phyloP scores from a whole-genome alignment of 176 grass and related monocot species.

The Aegilops longissima region DNA sequence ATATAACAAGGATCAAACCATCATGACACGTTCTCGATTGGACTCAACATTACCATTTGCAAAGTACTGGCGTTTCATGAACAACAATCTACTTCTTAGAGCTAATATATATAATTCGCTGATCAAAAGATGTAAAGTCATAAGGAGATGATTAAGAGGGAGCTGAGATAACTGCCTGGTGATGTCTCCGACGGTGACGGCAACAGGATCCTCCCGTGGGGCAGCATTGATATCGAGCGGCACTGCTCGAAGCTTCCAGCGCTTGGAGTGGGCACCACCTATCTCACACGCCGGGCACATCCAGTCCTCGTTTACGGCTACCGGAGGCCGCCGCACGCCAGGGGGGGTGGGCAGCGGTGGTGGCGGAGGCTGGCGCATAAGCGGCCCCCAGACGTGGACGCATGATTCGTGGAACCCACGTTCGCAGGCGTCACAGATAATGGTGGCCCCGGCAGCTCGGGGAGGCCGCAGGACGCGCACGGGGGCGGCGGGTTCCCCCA shows the following conservation, averaged over 20 bases:
- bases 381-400: slow-evolving; percentile 51
- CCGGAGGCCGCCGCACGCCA: slow-evolving; percentile 42
- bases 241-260: slow-evolving; percentile 64
- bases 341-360: slow-evolving; percentile 15
- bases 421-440: slow-evolving; percentile 89
- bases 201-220: slow-evolving; percentile 58
- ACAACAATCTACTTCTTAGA: not conserved
- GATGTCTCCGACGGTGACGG: slow-evolving; percentile 3
- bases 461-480: slow-evolving; percentile 55
- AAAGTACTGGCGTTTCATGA: not conserved
- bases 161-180: slow-evolving; percentile 52
- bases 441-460: slow-evolving; percentile 47
- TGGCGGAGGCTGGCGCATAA: slow-evolving; percentile 26
- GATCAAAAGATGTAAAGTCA: slow-evolving; percentile 4
- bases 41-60: not conserved
- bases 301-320: slow-evolving; percentile 67
- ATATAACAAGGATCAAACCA: slow-evolving; percentile 16
- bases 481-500: slow-evolving; percentile 17
- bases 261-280: slow-evolving; percentile 55
- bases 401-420: slow-evolving; percentile 82
- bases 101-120: not conserved
- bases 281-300: slow-evolving; percentile 73
- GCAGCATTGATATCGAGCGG: slow-evolving; percentile 80
- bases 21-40: not conserved
- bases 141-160: not conserved